Conservation (phyloP, 108 stramenopile genomes). For the Skeletonema menzelii region DNA sequence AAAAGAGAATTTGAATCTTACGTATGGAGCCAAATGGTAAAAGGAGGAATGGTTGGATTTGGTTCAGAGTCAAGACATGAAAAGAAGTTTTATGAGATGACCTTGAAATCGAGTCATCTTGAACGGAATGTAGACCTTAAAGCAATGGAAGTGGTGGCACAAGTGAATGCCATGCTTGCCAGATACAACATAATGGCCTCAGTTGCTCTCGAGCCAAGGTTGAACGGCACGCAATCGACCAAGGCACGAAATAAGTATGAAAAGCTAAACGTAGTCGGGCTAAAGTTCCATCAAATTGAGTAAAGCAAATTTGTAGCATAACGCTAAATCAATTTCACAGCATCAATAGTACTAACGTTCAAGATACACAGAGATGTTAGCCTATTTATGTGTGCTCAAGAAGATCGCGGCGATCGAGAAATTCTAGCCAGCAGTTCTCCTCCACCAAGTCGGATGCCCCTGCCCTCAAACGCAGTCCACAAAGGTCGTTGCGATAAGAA, state of each 20-base stretch:
- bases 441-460: constrained; percentile 37
- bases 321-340: no score
- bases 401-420: neutral
- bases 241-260: no score
- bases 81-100: neutral
- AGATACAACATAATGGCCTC: neutral
- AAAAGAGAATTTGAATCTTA: neutral
- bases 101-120: neutral
- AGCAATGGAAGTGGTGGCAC: neutral
- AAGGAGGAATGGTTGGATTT: neutral
- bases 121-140: neutral
- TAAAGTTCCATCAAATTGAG: no score
- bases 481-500: constrained; percentile 24
- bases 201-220: no score
- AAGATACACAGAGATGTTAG: no score
- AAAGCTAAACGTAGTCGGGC: no score
- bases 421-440: constrained; percentile 1
- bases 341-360: no score
- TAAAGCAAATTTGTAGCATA: no score
- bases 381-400: neutral
- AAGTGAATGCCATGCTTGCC: neutral
- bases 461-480: constrained; percentile 46
- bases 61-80: neutral
- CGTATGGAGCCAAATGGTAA: neutral
- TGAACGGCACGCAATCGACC: no score